A percentile compares a stretch with the other conserved stretches of the same genome.
Conservation (phyloP, 495 filamentous ascomycete species). For the Penicillium fimorum region DNA sequence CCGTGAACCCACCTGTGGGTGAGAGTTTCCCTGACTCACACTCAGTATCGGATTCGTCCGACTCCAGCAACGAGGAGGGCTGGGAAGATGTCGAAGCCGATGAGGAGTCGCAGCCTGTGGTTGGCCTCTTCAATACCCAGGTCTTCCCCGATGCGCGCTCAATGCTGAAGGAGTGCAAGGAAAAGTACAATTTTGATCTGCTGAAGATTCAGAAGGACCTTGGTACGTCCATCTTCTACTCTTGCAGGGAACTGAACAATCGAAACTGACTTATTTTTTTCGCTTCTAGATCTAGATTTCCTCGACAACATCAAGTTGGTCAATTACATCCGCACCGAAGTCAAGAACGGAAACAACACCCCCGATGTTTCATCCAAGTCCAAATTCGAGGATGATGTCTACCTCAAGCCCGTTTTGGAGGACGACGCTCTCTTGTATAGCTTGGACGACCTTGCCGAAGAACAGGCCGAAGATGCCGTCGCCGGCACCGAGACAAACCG, state of each 20-base stretch:
- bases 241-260: neutral
- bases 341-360: constrained; percentile 49
- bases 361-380: constrained; percentile 55
- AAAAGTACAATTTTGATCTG: constrained; percentile 73
- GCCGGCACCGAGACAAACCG: constrained; percentile 43
- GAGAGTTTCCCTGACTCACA: constrained; percentile 30
- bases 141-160: constrained; percentile 61
- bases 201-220: constrained; percentile 60
- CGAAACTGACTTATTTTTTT: constrained; percentile 19
- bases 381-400: constrained; percentile 70
- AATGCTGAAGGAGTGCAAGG: constrained; percentile 73
- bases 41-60: constrained; percentile 47
- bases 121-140: constrained; percentile 69
- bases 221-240: constrained; percentile 45
- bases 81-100: constrained; percentile 82
- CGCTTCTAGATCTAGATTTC: constrained; percentile 66
- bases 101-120: constrained; percentile 60
- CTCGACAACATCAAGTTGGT: constrained; percentile 79
- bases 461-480: constrained; percentile 25
- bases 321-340: constrained; percentile 69
- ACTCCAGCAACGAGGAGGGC: constrained; percentile 59
- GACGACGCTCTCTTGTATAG: constrained; percentile 84
- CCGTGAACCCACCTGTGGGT: constrained; percentile 21
- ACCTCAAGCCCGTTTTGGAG: constrained; percentile 80
- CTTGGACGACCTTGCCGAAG: constrained; percentile 69